Conservation (phyloP, 2,329 filamentous ascomycete species). For the Calonectria honghensis region DNA sequence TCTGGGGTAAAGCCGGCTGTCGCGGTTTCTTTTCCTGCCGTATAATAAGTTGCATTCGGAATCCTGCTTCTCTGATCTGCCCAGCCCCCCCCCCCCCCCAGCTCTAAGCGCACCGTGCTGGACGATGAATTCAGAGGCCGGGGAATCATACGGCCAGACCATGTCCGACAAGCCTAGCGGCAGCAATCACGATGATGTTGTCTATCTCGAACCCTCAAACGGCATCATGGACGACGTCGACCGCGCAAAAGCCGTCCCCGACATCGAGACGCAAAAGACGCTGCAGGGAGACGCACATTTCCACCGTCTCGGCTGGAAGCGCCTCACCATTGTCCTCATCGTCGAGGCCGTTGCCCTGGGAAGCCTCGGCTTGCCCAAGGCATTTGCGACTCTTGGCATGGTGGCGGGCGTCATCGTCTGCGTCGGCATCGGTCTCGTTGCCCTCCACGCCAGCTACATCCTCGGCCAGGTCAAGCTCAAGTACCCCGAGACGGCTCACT, state of each 20-base stretch:
- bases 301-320: constrained; percentile 9
- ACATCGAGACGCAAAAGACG: background rate
- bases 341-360: constrained; percentile 12
- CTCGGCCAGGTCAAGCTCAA: constrained; percentile 12
- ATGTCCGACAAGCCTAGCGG: background rate
- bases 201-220: background rate
- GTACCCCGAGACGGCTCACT: constrained; percentile 4
- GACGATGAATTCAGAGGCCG: background rate
- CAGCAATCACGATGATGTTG: background rate
- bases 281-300: background rate
- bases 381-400: constrained; percentile 2
- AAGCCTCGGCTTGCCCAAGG: background rate
- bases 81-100: background rate
- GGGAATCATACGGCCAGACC: background rate
- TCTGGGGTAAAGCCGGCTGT: background rate
- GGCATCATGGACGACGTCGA: background rate
- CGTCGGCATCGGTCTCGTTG: background rate
- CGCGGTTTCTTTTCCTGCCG: background rate
- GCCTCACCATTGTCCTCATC: constrained; percentile 17
- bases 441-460: constrained; percentile 3
- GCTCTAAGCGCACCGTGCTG: background rate
- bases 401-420: background rate
- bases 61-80: background rate
- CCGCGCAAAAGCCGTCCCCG: background rate
- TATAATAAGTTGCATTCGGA: background rate